Conservation (phyloP, 106 monocot species). For the Xerophyta viscosa region DNA sequence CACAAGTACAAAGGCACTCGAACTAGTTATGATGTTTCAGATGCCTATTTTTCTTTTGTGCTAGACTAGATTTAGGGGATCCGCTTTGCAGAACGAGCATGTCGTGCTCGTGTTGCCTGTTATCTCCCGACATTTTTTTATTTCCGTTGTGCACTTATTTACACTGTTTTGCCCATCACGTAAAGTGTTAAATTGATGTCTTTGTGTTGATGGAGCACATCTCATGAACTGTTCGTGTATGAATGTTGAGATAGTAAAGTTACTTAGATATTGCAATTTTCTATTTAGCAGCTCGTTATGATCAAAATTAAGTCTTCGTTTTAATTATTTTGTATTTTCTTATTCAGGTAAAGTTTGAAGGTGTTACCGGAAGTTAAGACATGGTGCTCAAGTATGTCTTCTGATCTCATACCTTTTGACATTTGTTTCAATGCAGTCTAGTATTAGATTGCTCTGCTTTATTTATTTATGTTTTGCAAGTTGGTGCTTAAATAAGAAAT, state of each 20-base stretch:
- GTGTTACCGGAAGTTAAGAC: neutral
- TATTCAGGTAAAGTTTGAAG: neutral
- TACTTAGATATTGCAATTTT: neutral
- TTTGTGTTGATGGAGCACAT: too few species aligned
- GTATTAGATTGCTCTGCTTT: too few species aligned
- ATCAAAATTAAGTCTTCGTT: too few species aligned
- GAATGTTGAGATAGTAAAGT: too few species aligned
- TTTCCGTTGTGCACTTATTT: too few species aligned
- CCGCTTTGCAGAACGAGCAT: slow-evolving; percentile 21
- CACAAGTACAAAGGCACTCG: slow-evolving; percentile 17
- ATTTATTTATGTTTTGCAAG: too few species aligned
- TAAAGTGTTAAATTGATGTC: too few species aligned
- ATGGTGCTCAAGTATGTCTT: slow-evolving; percentile 3
- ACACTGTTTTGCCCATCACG: too few species aligned
- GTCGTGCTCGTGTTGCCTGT: slow-evolving; percentile 25
- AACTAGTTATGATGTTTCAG: slow-evolving; percentile 4
- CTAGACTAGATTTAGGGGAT: slow-evolving; percentile 13
- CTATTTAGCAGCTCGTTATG: too few species aligned
- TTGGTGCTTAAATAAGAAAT: too few species aligned
- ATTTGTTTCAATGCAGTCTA: too few species aligned
- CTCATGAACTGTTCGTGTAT: too few species aligned
- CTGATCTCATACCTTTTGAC: neutral
- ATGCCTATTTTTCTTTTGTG: slow-evolving; percentile 19
- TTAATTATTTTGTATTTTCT: neutral
- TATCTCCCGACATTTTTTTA: slow-evolving; percentile 11